Conservation (phyloP, 805 yeast genomes). For the Myxozyma geophila region DNA sequence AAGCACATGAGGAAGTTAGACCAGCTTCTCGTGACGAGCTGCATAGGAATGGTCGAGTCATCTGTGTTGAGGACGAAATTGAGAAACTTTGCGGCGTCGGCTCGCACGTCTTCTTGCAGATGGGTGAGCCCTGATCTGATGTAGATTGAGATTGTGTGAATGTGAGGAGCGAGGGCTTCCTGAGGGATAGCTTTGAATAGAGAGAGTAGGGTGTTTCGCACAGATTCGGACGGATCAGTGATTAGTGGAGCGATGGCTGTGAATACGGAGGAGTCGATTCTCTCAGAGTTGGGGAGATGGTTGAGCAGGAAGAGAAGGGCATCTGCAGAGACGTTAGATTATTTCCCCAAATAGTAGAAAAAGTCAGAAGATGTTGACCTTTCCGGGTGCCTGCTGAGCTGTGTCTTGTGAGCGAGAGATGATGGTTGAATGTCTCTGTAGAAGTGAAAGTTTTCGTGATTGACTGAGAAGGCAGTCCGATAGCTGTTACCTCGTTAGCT, state of each 20-base stretch:
- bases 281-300: slow-evolving; percentile 23
- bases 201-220: slow-evolving; percentile 62
- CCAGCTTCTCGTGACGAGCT: slow-evolving; percentile 67
- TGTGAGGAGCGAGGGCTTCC: slow-evolving; percentile 44
- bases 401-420: slow-evolving; percentile 73
- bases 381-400: slow-evolving; percentile 72
- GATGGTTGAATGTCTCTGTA: slow-evolving; percentile 51
- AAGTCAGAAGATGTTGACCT: slow-evolving; percentile 43
- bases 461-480: slow-evolving; percentile 50
- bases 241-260: slow-evolving; percentile 64
- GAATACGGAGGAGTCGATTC: slow-evolving; percentile 54
- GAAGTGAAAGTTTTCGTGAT: slow-evolving; percentile 36
- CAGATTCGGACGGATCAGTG: slow-evolving; percentile 67
- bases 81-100: slow-evolving; percentile 73
- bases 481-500: slow-evolving; percentile 40
- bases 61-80: slow-evolving; percentile 57
- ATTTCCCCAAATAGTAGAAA: too few species aligned
- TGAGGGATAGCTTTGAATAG: slow-evolving; percentile 42
- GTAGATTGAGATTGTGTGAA: slow-evolving; percentile 57
- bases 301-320: slow-evolving; percentile 57
- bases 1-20: slow-evolving; percentile 68
- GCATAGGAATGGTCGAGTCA: slow-evolving; percentile 45
- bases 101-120: slow-evolving; percentile 73
- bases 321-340: slow-evolving; percentile 41
- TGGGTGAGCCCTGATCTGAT: slow-evolving; percentile 94